These are phyloP conservation scores for Stenogyne calaminthoides DNA, from an alignment of 305 asterid genomes.

Conservation along the genomic window DNA sequence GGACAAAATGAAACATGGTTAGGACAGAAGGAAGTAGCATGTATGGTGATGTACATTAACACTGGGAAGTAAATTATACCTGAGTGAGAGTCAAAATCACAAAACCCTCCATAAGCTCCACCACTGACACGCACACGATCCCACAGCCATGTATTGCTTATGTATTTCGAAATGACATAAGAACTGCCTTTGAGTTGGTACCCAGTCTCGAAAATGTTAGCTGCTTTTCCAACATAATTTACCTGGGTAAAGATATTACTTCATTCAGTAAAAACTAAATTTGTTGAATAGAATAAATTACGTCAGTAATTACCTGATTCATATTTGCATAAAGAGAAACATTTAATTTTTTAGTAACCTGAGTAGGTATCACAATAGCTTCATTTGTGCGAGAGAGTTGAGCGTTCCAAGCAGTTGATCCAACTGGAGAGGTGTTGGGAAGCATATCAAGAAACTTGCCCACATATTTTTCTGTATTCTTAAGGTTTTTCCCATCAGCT, in stretches of 20 bases:
- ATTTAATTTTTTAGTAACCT: conserved; percentile 49
- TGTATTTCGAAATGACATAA: conserved; percentile 82
- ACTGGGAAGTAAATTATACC: conserved; percentile 43
- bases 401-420: conserved; percentile 61
- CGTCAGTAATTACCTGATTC: conserved; percentile 45
- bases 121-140: conserved; percentile 99
- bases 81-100: conserved; percentile 94
- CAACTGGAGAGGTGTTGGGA: conserved; percentile 62
- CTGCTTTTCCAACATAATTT: conserved; percentile 98
- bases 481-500: conserved; percentile 77
- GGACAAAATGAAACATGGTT: conserved; percentile 34
- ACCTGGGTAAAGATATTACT: conserved; percentile 54
- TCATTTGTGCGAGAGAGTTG: conserved; percentile 76
- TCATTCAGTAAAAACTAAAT: conserved; percentile 10
- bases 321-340: not conserved
- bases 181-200: conserved; percentile 95
- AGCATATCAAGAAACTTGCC: conserved; percentile 86
- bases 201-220: conserved; percentile 83
- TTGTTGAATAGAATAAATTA: conserved; percentile 27
- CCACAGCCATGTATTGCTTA: conserved; percentile 95
- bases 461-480: conserved; percentile 63
- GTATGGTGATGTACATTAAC: conserved; percentile 16
- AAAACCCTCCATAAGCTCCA: conserved; percentile 99
- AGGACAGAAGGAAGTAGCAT: conserved; percentile 24
- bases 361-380: conserved; percentile 96